phyloP scores from a whole-genome alignment of 2,329 filamentous ascomycete species.

The Alternaria sp. region DNA sequence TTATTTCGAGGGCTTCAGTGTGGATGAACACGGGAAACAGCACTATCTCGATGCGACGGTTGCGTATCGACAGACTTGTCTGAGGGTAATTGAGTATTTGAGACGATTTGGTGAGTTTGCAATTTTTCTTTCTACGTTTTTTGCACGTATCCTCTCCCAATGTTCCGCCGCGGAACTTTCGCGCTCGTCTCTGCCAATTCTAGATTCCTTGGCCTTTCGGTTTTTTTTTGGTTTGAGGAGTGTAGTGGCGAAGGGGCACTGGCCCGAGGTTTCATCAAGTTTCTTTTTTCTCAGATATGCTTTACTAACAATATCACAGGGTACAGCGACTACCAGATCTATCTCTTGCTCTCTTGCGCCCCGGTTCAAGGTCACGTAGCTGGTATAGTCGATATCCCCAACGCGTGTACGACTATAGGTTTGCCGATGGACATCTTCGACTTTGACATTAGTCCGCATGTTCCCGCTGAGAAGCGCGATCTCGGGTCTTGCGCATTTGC shows the following conservation, averaged over 20 bases:
- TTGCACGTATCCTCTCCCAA: neutral
- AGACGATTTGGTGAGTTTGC: conserved; percentile 68
- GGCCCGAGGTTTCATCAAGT: neutral
- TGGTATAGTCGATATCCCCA: conserved; percentile 87
- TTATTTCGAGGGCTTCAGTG: conserved; percentile 89
- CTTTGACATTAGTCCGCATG: conserved; percentile 82
- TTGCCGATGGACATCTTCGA: conserved; percentile 94
- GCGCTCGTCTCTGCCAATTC: neutral
- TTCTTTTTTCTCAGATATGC: neutral
- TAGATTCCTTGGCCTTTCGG: neutral
- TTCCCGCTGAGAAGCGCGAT: conserved; percentile 67
- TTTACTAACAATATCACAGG: conserved; percentile 35
- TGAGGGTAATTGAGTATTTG: conserved; percentile 82
- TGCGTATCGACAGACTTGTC: conserved; percentile 82
- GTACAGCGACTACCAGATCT: conserved; percentile 79
- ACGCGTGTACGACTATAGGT: conserved; percentile 88
- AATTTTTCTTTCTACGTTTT: neutral
- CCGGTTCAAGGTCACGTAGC: conserved; percentile 89
- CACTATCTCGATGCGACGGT: conserved; percentile 88
- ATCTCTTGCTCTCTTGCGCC: conserved; percentile 83
- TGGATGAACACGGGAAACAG: conserved; percentile 88
- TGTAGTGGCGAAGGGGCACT: neutral
- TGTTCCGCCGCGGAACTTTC: neutral
- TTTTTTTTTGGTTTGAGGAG: neutral
- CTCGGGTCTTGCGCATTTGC: conserved; percentile 76